Evolutionary conservation across 306 rosid species (phyloP).

Genomic region (Malus sieversii): DNA sequence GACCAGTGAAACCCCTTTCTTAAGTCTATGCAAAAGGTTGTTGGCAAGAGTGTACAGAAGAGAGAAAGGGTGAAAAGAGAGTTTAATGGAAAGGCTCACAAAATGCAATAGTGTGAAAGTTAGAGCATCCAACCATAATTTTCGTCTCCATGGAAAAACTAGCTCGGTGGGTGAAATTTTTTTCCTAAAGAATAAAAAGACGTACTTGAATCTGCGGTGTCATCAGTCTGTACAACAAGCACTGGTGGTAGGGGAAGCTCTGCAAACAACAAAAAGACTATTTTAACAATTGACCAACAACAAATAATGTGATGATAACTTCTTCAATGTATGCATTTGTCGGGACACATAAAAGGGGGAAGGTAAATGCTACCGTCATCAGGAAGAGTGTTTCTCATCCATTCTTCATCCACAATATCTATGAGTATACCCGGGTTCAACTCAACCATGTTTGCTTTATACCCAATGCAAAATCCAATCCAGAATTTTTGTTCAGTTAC

Average conservation of each 20-base stretch:
- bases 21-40: too few relatives aligned
- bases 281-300: background rate
- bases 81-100: too few relatives aligned
- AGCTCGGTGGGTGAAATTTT: background rate
- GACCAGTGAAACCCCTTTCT: too few relatives aligned
- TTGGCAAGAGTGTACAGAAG: too few relatives aligned
- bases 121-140: background rate
- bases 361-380: conserved; percentile 46
- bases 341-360: background rate
- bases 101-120: too few relatives aligned
- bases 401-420: conserved; percentile 80
- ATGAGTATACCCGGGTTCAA: conserved; percentile 54
- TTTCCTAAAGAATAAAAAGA: background rate
- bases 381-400: conserved; percentile 89
- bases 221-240: conserved; percentile 60
- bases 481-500: background rate
- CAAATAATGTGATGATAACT: background rate
- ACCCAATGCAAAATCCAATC: background rate
- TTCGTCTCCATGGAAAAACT: background rate
- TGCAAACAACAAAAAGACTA: conserved; percentile 6
- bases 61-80: too few relatives aligned
- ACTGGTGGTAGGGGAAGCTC: conserved; percentile 37
- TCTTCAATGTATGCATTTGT: background rate
- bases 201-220: conserved; percentile 73
- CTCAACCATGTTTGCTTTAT: conserved; percentile 45